Base-by-base conservation (phyloP, 768 basidiomycete species). In the Naganishia vaughanmartiniae region DNA sequence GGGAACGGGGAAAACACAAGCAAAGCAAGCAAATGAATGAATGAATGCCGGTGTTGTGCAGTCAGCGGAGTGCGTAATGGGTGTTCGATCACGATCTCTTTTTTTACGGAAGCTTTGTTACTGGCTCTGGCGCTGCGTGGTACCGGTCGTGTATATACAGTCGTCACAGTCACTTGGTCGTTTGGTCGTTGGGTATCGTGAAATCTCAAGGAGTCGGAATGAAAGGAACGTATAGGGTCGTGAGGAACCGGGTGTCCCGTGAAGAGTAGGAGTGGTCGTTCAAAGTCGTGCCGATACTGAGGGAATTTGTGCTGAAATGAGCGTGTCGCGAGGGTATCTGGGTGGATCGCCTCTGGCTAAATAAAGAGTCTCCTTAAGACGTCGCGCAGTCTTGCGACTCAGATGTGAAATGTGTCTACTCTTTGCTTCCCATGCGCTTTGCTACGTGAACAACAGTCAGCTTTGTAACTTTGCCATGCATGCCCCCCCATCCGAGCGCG, bases 1-100 rank as follows among this genome's bases (percentile, higher is more conserved):
- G 57, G 57, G 34, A 33, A n/a, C n/a, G n/a, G n/a, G n/a, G n/a
- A n/a, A n/a, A 58, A 24, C 57, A 58, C 42, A 42, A 15, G 42
- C 10, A n/a, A n/a, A n/a, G n/a, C n/a, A n/a, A 24, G 30, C 19
- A 36, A 36, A 58, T 58, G 10, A 10, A 11, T n/a, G n/a, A n/a
- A n/a, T n/a, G n/a, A 21, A 24, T 33, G 57, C 31, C 36, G 57
- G 28, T 33, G n/a, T 24, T 14, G 33, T 24, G 24, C n/a, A 58
- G 36, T 34, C 11, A 5, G 15, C 33, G 57, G 34, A 34, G 57
- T 24, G 33, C 57, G 34, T 24, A 24, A 36, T 58, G 55, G 15
- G 34, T 58, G 36, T 34, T 58, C 54, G 33, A 56, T 51, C 48
- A 51, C 48, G n/a, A 26, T 51, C 48, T 51, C 48, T 17, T 21